These are phyloP conservation scores for Xylaria sp. DNA, from an alignment of 2,329 filamentous ascomycete species.

Conservation along the genomic window DNA sequence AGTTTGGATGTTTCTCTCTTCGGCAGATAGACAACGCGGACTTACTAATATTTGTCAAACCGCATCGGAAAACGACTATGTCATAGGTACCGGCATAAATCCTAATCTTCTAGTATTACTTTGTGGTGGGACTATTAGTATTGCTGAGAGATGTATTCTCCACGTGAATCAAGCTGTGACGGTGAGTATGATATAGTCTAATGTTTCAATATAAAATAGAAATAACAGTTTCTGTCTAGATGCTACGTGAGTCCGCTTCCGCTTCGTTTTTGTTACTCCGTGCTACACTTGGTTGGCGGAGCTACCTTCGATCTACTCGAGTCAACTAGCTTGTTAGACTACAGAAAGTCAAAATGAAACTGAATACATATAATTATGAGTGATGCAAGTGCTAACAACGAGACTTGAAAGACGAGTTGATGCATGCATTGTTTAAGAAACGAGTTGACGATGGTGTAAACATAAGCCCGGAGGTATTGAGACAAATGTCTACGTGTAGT, in stretches of 20 bases:
- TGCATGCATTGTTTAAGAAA: background rate
- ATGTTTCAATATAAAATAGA: background rate
- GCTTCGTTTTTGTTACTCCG: background rate
- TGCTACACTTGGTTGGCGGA: no score
- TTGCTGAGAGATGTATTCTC: constrained; percentile 14
- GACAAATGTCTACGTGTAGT: no score
- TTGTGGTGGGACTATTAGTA: constrained; percentile 2
- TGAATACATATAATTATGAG: no score
- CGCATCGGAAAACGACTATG: no score
- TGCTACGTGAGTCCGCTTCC: constrained; percentile 3
- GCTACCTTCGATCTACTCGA: no score
- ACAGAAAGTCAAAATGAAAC: no score
- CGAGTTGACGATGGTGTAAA: background rate
- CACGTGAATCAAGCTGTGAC: background rate
- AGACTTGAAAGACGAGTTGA: constrained; percentile 6
- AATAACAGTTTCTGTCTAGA: background rate
- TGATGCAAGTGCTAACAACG: constrained; percentile 10
- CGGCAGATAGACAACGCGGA: background rate
- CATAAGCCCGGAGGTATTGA: background rate
- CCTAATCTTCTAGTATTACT: background rate
- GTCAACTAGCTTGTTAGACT: background rate
- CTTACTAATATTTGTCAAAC: background rate
- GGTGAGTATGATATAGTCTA: background rate
- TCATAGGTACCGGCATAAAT: background rate
- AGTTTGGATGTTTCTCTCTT: background rate